A percentile compares a stretch with the other conserved stretches of the same genome.
Conservation (phyloP, 108 stramenopile species). For the Cyclotella kingstonii region DNA sequence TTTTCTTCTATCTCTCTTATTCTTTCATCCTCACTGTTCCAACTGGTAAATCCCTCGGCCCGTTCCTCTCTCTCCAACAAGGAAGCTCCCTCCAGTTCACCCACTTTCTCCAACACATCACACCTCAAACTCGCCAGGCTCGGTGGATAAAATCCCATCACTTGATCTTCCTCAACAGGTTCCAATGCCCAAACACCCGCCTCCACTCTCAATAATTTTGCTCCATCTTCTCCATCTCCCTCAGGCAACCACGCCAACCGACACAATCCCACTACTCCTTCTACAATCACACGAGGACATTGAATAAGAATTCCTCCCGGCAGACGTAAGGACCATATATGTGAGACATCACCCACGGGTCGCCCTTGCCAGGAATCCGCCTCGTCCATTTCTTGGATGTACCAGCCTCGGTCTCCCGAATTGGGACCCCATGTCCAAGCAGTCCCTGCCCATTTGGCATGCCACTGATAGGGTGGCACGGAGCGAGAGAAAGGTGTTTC, state of each 20-base stretch:
- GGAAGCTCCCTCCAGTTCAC: slow-evolving; percentile 62
- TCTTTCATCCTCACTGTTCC: slow-evolving; percentile 3
- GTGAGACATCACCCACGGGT: slow-evolving; percentile 38
- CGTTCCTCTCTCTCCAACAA: slow-evolving; percentile 31
- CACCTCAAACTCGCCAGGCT: slow-evolving; percentile 70
- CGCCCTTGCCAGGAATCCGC: slow-evolving; percentile 83
- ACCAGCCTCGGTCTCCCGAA: slow-evolving; percentile 81
- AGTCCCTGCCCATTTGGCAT: slow-evolving; percentile 77
- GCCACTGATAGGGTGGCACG: slow-evolving; percentile 81
- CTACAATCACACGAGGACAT: slow-evolving; percentile 64
- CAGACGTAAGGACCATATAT: slow-evolving; percentile 70
- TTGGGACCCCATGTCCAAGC: slow-evolving; percentile 84
- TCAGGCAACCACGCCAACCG: slow-evolving; percentile 82
- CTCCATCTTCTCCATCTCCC: slow-evolving; percentile 53
- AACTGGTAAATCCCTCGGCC: slow-evolving; percentile 32
- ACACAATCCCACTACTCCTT: slow-evolving; percentile 57
- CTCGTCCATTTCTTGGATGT: slow-evolving; percentile 72
- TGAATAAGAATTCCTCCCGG: slow-evolving; percentile 74
- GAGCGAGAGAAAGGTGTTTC: slow-evolving; percentile 59
- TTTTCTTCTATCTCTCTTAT: slow-evolving; percentile 1
- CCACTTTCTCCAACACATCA: slow-evolving; percentile 72
- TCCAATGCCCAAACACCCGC: slow-evolving; percentile 77
- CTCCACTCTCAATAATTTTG: slow-evolving; percentile 67
- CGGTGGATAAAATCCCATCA: slow-evolving; percentile 81
- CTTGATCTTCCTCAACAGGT: slow-evolving; percentile 61